Evolutionary conservation across 345 rosid genomes (phyloP).

Genomic region (Salix brachista): DNA sequence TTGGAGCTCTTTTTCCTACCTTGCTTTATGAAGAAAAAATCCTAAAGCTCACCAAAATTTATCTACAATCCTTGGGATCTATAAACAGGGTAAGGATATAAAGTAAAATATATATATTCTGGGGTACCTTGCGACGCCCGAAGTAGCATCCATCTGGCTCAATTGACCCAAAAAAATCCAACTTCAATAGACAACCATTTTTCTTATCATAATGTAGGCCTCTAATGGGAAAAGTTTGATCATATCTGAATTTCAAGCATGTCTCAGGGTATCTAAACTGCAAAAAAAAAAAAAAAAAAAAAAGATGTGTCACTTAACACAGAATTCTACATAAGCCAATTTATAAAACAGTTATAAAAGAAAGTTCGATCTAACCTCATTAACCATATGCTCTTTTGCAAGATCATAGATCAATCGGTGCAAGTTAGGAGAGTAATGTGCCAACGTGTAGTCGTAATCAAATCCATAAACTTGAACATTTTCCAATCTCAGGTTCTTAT

Average conservation of each 20-base stretch:
- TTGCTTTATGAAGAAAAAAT: not conserved
- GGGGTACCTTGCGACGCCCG: slow-evolving; percentile 78
- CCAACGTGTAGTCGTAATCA: slow-evolving; percentile 91
- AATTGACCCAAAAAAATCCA: slow-evolving; percentile 97
- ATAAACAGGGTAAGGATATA: not conserved
- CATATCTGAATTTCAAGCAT: slow-evolving; percentile 67
- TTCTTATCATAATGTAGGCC: slow-evolving; percentile 83
- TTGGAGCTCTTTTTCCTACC: not conserved
- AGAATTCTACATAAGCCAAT: not conserved
- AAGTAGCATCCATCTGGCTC: slow-evolving; percentile 94
- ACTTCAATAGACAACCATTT: slow-evolving; percentile 80
- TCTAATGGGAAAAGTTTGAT: slow-evolving; percentile 82
- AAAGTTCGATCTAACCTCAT: slow-evolving; percentile 57
- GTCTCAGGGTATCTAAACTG: slow-evolving; percentile 83
- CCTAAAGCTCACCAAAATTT: not conserved
- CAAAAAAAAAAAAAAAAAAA: slow-evolving; percentile 21
- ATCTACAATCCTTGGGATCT: not conserved
- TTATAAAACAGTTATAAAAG: not conserved
- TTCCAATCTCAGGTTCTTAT: slow-evolving; percentile 83
- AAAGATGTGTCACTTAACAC: not conserved
- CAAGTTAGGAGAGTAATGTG: slow-evolving; percentile 73
- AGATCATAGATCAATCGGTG: slow-evolving; percentile 90
- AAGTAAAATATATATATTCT: not conserved
- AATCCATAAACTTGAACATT: slow-evolving; percentile 85
- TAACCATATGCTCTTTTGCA: slow-evolving; percentile 87